Percentiles rank a stretch among this genome's conserved stretches.
phyloP scores from a whole-genome alignment of 2,329 filamentous ascomycete genomes.

The Coleophoma crateriformis region DNA sequence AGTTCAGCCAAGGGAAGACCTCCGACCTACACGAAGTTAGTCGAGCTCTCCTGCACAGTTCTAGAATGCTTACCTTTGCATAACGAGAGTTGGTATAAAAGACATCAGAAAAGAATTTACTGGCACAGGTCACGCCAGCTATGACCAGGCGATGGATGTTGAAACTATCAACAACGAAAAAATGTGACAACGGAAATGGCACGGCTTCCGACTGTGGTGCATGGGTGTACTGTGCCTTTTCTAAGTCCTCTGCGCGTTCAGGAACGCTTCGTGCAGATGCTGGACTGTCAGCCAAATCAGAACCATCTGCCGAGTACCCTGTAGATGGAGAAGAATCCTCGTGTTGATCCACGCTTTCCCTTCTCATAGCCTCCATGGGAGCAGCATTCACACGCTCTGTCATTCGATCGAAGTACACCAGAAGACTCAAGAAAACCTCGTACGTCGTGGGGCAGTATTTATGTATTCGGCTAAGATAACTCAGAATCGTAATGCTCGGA shows the following conservation, averaged over 20 bases:
- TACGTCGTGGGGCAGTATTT: constrained; percentile 99
- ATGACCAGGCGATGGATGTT: constrained; percentile 98
- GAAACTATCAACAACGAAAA: constrained; percentile 97
- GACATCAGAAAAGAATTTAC: constrained; percentile 98
- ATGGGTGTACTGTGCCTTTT: constrained; percentile 21
- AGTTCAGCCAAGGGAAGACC: constrained; percentile 87
- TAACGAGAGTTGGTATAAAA: constrained; percentile 99
- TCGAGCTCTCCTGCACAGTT: no score
- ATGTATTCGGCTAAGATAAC: constrained; percentile 92
- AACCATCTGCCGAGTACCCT: constrained; percentile 22
- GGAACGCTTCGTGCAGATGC: constrained; percentile 19
- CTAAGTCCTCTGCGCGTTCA: constrained; percentile 17
- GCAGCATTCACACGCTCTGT: constrained; percentile 88
- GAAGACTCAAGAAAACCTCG: constrained; percentile 89
- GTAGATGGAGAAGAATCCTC: constrained; percentile 21
- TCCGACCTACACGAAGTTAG: constrained; percentile 63
- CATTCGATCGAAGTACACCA: constrained; percentile 99
- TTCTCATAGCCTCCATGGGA: constrained; percentile 61
- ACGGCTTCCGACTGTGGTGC: constrained; percentile 15
- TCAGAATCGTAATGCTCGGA: constrained; percentile 92
- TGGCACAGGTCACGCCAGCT: constrained; percentile 93
- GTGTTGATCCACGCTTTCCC: constrained; percentile 21
- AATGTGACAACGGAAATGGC: constrained; percentile 47
- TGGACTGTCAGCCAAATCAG: constrained; percentile 22
- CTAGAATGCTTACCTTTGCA: constrained; percentile 67